These are phyloP conservation scores for Oryza glumipatula DNA, from an alignment of 176 grass and related monocot species.

Conservation along the genomic window DNA sequence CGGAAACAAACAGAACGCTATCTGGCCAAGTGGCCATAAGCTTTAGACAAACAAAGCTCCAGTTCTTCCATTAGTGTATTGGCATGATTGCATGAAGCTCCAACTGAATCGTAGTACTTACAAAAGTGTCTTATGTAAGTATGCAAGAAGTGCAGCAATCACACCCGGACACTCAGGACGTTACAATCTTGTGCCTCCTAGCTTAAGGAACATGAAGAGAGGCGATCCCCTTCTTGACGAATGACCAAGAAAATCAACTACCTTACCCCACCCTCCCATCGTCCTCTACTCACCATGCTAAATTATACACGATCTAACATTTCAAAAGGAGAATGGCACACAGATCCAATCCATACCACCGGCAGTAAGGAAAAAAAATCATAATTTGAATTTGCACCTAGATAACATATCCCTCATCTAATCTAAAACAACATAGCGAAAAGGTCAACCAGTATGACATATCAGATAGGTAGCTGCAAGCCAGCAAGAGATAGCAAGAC, in stretches of 20 bases:
- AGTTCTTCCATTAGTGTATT: background rate
- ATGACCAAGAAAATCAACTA: background rate
- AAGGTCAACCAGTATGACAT: background rate
- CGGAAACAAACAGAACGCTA: background rate
- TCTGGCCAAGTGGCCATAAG: background rate
- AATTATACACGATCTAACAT: background rate
- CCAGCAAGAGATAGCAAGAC: background rate
- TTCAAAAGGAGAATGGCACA: background rate
- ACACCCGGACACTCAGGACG: background rate
- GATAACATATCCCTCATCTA: background rate
- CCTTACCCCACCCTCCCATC: too few species aligned
- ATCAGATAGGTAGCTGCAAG: background rate
- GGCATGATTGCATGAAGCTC: background rate
- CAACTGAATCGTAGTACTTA: background rate
- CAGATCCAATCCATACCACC: background rate
- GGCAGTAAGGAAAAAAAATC: too few species aligned
- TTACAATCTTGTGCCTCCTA: background rate
- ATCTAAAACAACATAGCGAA: background rate
- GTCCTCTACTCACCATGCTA: background rate
- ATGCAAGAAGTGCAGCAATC: background rate
- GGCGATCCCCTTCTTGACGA: background rate
- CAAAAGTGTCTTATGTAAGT: background rate
- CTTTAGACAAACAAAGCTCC: background rate
- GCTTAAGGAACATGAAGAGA: background rate
- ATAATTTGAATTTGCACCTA: background rate